These are phyloP conservation scores for Ambrosia hybrid DNA, from an alignment of 140 eudicot genomes.

Conservation along the genomic window DNA sequence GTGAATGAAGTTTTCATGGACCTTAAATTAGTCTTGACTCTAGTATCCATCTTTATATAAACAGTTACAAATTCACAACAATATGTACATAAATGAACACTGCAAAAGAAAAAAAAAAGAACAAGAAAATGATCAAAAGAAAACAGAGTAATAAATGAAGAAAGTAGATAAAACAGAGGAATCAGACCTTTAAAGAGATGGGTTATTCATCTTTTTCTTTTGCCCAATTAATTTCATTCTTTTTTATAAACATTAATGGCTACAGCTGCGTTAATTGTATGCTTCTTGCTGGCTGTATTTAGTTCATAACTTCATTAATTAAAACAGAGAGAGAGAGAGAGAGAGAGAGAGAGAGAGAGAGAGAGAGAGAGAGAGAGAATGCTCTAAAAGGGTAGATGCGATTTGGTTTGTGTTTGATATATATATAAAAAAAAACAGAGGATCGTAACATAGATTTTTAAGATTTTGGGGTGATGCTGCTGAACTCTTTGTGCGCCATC, in stretches of 20 bases:
- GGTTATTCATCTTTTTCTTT: conserved; percentile 18
- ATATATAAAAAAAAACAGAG: not conserved
- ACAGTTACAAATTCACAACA: not conserved
- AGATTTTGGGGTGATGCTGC: not conserved
- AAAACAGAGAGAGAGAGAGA: conserved; percentile 17
- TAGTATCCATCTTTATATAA: conserved; percentile 49
- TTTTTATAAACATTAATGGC: conserved; percentile 31
- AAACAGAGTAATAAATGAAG: conserved; percentile 25
- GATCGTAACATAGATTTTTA: conserved; percentile 18
- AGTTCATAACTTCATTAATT: not conserved
- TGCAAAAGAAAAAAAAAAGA: conserved; percentile 35
- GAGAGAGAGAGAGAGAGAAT: conserved; percentile 20
- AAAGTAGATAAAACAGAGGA: not conserved
- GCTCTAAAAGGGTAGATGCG: conserved; percentile 15
- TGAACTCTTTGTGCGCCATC: conserved; percentile 34
- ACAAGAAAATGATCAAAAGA: conserved; percentile 13
- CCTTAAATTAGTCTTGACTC: conserved; percentile 42
- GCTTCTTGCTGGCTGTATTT: conserved; percentile 11
- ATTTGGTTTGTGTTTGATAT: conserved; percentile 21
- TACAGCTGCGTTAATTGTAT: conserved; percentile 4
- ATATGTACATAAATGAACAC: conserved; percentile 32
- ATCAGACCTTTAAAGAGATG: conserved; percentile 54
- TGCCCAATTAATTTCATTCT: conserved; percentile 22
- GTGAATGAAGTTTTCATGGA: conserved; percentile 57
- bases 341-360: conserved; percentile 17